Base-by-base conservation (phyloP, 1,139 yeast species). In the Candida labiduridarum region DNA sequence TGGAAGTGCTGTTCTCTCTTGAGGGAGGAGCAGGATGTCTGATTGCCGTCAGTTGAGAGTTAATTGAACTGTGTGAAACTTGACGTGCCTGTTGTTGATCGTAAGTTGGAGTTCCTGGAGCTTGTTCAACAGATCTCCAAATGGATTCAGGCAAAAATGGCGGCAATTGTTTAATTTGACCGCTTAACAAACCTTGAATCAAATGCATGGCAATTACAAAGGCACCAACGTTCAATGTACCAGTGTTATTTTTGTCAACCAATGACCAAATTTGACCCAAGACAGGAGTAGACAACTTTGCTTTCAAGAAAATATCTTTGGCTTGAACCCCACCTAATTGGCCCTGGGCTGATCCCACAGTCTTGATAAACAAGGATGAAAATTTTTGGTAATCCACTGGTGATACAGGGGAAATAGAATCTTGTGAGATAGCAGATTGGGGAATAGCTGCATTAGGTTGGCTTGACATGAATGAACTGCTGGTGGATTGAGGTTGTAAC, bases 131-230 rank as follows among this genome's bases (percentile, higher is more conserved):
- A 29, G 85, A 76, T 56, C 78, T 80, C 92, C 96, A 85, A 52
- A 86, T 66, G 41, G 74, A 71, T 49, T 80, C 83, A 1, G 97
- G 92, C 52, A 94, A 70, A 31, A 76, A 69, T 1, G 84, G 74
- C 4, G 99, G 98, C 52, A 90, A 72, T 52, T 82, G 82, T 51
- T 78, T 79, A 57, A 89, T 72, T 6, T 82, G 61, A n/a, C 91
- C 88, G 62, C 84, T 82, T 63, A 90, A 74, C 43, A 86, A 72
- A 49, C 91, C 85, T 66, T 92, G 97, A 55, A 95, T 89, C 63
- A 95, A 78, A 69, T 89, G 96, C 99, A 95, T 94, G 8, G 99
- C 98, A 59, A 94, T 81, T 36, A 89, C 82, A 62, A 95, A 94
- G 59, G 89, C 92, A 19, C 84, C 78, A 61, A 84, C 80, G 52